These are phyloP conservation scores for Candida tunisiensis DNA, from an alignment of 1,139 yeast genomes.

Conservation along the genomic window DNA sequence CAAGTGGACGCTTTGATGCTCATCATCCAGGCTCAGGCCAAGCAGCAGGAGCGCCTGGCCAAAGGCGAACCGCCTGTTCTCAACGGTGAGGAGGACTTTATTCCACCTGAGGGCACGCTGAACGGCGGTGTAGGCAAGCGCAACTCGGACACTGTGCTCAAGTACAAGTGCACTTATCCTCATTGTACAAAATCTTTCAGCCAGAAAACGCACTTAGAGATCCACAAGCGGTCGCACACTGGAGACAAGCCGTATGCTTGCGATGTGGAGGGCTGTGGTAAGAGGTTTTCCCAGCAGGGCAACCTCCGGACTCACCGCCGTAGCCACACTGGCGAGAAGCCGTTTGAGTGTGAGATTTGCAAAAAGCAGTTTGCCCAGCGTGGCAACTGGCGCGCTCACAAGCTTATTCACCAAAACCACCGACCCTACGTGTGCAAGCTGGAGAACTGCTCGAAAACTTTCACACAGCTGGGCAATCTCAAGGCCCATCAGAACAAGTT, in stretches of 20 bases:
- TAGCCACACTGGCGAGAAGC: conserved; percentile 92
- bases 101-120: conserved; percentile 50
- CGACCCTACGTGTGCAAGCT: conserved; percentile 70
- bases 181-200: conserved; percentile 64
- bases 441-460: conserved; percentile 69
- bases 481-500: conserved; percentile 89
- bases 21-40: conserved; percentile 73
- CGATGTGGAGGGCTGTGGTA: conserved; percentile 38
- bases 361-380: conserved; percentile 84
- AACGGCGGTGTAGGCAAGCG: conserved; percentile 79
- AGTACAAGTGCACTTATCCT: conserved; percentile 48
- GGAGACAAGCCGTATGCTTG: conserved; percentile 57
- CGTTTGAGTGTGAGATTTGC: conserved; percentile 95
- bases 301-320: conserved; percentile 77
- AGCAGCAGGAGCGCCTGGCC: conserved; percentile 29
- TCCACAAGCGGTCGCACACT: conserved; percentile 77
- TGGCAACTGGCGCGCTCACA: conserved; percentile 81
- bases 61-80: conserved; percentile 14
- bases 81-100: conserved; percentile 18
- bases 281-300: conserved; percentile 84
- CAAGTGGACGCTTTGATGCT: conserved; percentile 83
- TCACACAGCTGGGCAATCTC: conserved; percentile 83
- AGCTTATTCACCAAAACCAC: conserved; percentile 59
- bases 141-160: conserved; percentile 17
- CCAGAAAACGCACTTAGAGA: conserved; percentile 83